Conservation (phyloP, 768 basidiomycete genomes). For the Psilocybe cyanescens region DNA sequence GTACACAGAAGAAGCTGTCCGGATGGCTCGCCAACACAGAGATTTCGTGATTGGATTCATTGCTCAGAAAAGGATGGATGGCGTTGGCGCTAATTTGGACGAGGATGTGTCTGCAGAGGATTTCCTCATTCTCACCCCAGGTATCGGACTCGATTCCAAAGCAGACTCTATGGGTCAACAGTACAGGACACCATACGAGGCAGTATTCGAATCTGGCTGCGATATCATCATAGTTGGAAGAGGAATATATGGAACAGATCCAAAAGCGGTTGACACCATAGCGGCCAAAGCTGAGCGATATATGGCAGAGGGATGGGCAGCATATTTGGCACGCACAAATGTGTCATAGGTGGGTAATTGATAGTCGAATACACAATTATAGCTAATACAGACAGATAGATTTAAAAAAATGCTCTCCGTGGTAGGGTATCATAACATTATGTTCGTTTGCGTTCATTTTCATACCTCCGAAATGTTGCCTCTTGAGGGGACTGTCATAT, state of each 20-base stretch:
- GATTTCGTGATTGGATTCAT: conserved; percentile 98
- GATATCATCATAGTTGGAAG: conserved; percentile 98
- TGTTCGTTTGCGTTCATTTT: background rate
- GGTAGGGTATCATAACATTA: background rate
- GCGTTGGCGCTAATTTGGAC: conserved; percentile 45
- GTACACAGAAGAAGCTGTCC: conserved; percentile 85
- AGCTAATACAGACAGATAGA: conserved; percentile 1
- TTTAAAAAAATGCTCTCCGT: background rate
- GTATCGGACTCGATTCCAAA: conserved; percentile 79
- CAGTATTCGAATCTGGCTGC: conserved; percentile 79
- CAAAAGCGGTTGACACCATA: conserved; percentile 46
- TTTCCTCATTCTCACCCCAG: conserved; percentile 90
- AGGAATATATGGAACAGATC: conserved; percentile 81
- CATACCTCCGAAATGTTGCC: conserved; percentile 20
- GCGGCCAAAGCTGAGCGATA: conserved; percentile 82
- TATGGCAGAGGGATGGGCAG: conserved; percentile 85
- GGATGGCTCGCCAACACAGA: conserved; percentile 81
- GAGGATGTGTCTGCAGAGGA: conserved; percentile 59
- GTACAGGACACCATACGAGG: conserved; percentile 88
- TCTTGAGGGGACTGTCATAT: conserved; percentile 38
- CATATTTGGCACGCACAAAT: conserved; percentile 69
- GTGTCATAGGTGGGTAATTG: conserved; percentile 7
- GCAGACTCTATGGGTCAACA: conserved; percentile 94
- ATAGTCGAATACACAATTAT: conserved; percentile 4
- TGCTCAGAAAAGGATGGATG: conserved; percentile 85